Evolutionary conservation across 257 asterid genomes (phyloP), one percentile per base, ranked within the genome.

Genomic region (Rubia yunnanensis): DNA sequence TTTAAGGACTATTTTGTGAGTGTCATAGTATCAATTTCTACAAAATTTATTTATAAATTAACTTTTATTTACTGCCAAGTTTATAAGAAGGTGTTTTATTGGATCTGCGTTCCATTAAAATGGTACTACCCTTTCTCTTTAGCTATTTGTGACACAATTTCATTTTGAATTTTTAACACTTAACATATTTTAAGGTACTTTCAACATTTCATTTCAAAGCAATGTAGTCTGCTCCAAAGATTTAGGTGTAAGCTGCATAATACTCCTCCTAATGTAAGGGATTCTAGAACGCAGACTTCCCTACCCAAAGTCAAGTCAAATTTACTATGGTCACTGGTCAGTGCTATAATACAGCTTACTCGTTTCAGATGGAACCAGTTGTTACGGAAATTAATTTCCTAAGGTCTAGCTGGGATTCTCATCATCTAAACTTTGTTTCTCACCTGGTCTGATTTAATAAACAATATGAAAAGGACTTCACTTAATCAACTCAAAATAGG

Each of bases 221-320:
- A 44, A 41, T 28, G 68, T 28, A 27, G 46, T 46, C 58, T 58
- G 32, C 68, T n/a, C 35, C 27, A 46, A 46, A 27, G 52, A 44
- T 46, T 64, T 20, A 17, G 39, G 41, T 64, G 39, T 18, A 28
- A 14, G 55, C 26, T 64, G 68, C 28, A 15, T 0, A 63, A 44
- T 15, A 41, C 52, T 15, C 14, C 52, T 44, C 14, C 5, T 5
- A 44, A 44, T 44, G 52, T 5, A 14, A 15, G 14, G 52, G 52
- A 4, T 44, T 44, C 59, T 53, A 20, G 59, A 53, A 53, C 5
- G 18, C 27, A 5, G 22, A 22, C 59, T 22, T 20, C 7, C 57
- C 57, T 50, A 22, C 27, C 18, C 27, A 50, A 50, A 50, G 27
- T 10, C n/a, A n/a, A 20, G 56, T 41, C 67, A 63, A 41, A 41